Evolutionary conservation across 2,329 filamentous ascomycete genomes (phyloP).

Genomic region (Graphilbum sp.): DNA sequence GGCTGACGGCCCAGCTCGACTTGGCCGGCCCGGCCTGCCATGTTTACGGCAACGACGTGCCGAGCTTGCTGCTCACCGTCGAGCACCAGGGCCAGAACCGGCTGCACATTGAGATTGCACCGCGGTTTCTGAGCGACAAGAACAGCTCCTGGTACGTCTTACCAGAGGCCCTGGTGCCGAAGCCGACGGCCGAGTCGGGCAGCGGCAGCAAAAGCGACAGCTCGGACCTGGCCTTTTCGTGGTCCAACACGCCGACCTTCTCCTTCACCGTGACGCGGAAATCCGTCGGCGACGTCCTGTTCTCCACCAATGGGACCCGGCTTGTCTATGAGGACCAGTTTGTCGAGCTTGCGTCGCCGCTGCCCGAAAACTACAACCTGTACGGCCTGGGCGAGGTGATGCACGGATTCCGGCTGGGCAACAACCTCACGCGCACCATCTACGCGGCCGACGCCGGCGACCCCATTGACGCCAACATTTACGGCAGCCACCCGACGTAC

Average conservation of each 20-base stretch:
- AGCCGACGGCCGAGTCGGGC: slow-evolving; percentile 21
- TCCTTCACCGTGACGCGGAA: slow-evolving; percentile 23
- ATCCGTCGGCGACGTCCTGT: slow-evolving; percentile 35
- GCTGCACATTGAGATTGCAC: slow-evolving; percentile 52
- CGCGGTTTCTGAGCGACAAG: slow-evolving; percentile 40
- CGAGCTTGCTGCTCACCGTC: slow-evolving; percentile 48
- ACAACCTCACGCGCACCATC: slow-evolving; percentile 46
- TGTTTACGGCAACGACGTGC: slow-evolving; percentile 61
- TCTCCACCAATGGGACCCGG: slow-evolving; percentile 50
- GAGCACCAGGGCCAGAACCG: slow-evolving; percentile 32
- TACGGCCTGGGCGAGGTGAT: slow-evolving; percentile 70
- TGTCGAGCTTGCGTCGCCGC: slow-evolving; percentile 50
- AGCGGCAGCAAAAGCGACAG: not conserved
- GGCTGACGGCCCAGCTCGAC: slow-evolving; percentile 51
- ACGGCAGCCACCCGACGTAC: slow-evolving; percentile 49
- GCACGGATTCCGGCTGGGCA: slow-evolving; percentile 52
- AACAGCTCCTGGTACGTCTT: slow-evolving; percentile 54
- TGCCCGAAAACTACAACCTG: slow-evolving; percentile 52
- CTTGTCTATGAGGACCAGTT: slow-evolving; percentile 70
- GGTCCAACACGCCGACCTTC: slow-evolving; percentile 35
- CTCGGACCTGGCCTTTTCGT: slow-evolving; percentile 31
- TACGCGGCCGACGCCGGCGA: slow-evolving; percentile 7
- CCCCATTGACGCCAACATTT: slow-evolving; percentile 40
- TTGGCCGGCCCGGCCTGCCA: slow-evolving; percentile 60
- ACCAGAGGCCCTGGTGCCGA: slow-evolving; percentile 43